Percentiles rank a stretch among this genome's conserved stretches.
Evolutionary conservation across 2,329 filamentous ascomycete genomes (phyloP).

Genomic region (Colletotrichum melonis): DNA sequence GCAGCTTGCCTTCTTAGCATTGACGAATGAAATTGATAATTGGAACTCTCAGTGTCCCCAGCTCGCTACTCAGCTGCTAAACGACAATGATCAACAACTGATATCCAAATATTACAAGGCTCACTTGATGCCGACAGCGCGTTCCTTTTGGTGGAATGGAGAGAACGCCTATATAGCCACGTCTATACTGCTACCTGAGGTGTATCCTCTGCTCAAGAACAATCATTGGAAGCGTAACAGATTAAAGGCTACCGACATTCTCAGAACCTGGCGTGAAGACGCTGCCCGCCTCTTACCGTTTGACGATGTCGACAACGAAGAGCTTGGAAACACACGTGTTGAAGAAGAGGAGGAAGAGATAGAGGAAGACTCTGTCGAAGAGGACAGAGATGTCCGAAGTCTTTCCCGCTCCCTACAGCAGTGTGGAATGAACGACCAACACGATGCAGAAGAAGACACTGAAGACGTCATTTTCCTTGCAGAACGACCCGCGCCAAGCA

Average conservation of each 20-base stretch:
- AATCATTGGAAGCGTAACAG: neutral
- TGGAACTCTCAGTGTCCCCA: neutral
- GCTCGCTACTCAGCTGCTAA: neutral
- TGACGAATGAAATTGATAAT: slow-evolving; percentile 19
- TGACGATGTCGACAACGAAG: neutral
- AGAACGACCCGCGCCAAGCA: neutral
- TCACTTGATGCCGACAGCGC: slow-evolving; percentile 17
- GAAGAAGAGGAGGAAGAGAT: too few relatives aligned
- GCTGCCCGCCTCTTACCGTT: slow-evolving; percentile 4
- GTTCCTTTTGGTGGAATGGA: slow-evolving; percentile 21
- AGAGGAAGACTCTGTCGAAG: neutral
- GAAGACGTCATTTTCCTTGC: neutral
- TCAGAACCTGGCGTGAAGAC: slow-evolving; percentile 22
- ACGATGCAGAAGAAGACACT: neutral
- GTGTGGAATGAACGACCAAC: neutral
- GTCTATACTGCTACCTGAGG: neutral
- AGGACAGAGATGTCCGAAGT: neutral
- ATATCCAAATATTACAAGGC: neutral
- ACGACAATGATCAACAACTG: slow-evolving; percentile 3
- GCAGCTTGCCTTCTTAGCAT: slow-evolving; percentile 12
- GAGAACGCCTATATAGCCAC: neutral
- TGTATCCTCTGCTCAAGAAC: neutral
- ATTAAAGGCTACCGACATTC: neutral
- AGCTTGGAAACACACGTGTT: neutral
- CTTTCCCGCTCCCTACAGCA: neutral